Evolutionary conservation across 495 filamentous ascomycete species (phyloP).

Genomic region (Penicillium diatomitis): DNA sequence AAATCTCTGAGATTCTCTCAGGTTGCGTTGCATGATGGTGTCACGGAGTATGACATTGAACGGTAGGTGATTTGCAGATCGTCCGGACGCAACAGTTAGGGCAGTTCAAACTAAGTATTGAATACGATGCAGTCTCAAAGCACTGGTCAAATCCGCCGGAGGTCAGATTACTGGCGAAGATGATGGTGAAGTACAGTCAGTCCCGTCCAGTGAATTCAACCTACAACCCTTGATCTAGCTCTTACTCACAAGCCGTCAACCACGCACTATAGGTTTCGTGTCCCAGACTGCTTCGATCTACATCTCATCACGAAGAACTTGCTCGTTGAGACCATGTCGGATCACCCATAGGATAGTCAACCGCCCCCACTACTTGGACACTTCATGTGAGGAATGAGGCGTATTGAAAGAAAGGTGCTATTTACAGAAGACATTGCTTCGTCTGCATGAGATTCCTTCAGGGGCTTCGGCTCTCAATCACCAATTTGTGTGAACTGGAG

Average conservation of each 20-base stretch:
- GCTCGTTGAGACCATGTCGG: slow-evolving; percentile 2
- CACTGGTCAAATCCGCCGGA: slow-evolving; percentile 4
- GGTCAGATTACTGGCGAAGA: slow-evolving; percentile 2
- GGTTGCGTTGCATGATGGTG: neutral
- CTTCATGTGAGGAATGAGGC: no score
- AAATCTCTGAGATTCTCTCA: neutral
- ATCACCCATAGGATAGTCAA: slow-evolving; percentile 1
- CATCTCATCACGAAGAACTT: slow-evolving; percentile 6
- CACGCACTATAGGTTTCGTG: neutral
- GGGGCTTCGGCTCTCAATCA: no score
- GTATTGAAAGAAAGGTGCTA: no score
- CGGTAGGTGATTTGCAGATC: neutral
- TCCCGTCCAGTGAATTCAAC: no score
- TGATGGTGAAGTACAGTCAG: slow-evolving; percentile 5
- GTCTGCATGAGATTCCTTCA: no score
- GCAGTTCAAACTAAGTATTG: neutral
- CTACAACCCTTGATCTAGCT: no score
- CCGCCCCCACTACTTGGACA: neutral
- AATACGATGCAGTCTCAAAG: neutral
- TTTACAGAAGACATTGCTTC: no score
- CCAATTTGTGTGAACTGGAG: no score
- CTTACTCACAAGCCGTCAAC: no score
- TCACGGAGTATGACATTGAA: slow-evolving; percentile 1
- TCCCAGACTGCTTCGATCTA: slow-evolving; percentile 3
- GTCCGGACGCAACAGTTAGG: no score